These are phyloP conservation scores for Trichodelitschia bisporula DNA, from an alignment of 495 filamentous ascomycete genomes.

Conservation along the genomic window DNA sequence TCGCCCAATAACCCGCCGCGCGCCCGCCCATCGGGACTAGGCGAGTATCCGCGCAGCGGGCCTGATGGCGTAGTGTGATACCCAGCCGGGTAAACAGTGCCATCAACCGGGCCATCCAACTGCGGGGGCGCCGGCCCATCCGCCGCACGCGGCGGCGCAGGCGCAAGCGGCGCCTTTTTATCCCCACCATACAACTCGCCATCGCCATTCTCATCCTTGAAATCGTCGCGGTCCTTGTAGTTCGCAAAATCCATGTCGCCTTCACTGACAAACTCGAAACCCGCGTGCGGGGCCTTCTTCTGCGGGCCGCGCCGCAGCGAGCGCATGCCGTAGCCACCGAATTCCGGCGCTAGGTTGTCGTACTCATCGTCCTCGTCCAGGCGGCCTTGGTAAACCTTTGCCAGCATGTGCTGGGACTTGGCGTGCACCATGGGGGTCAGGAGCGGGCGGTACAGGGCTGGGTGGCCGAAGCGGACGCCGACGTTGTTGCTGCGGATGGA, in stretches of 20 bases:
- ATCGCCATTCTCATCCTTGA: constrained; percentile 6
- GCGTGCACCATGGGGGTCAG: constrained; percentile 93
- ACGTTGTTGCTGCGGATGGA: constrained; percentile 27
- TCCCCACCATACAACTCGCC: constrained; percentile 5
- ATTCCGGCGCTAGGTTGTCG: background rate
- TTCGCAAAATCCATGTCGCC: constrained; percentile 7
- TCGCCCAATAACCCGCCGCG: background rate
- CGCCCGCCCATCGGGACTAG: background rate
- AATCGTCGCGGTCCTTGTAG: constrained; percentile 5
- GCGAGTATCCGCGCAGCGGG: background rate
- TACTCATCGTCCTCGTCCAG: background rate
- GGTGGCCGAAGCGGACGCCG: constrained; percentile 65
- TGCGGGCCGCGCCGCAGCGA: background rate
- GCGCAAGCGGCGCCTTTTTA: background rate
- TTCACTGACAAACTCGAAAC: constrained; percentile 1
- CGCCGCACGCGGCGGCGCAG: background rate
- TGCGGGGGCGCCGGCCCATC: background rate
- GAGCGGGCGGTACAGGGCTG: constrained; percentile 66
- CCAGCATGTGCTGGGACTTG: constrained; percentile 60
- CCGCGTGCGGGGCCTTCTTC: background rate
- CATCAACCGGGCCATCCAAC: background rate
- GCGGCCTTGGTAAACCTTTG: constrained; percentile 15
- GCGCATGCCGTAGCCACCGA: background rate
- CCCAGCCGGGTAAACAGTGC: constrained; percentile 1
- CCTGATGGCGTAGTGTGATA: background rate